Conservation (phyloP, 805 yeast species). For the Metschnikowia picachoensis region DNA sequence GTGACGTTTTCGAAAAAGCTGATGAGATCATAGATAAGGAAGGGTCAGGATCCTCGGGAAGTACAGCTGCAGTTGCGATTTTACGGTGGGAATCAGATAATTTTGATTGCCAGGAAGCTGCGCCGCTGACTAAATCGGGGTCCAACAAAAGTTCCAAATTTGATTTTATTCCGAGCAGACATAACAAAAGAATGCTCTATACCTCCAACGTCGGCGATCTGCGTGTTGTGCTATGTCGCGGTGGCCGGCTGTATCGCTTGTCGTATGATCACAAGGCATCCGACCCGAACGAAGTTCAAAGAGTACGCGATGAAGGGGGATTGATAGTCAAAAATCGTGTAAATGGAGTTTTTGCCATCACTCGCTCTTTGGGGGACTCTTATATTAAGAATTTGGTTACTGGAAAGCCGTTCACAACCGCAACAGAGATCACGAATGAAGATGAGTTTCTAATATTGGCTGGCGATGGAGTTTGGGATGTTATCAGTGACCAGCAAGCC, state of each 20-base stretch:
- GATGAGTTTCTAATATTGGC: constrained; percentile 87
- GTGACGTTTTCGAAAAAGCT: constrained; percentile 67
- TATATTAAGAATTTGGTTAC: constrained; percentile 86
- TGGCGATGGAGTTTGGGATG: constrained; percentile 98
- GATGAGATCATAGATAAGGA: constrained; percentile 63
- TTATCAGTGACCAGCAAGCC: constrained; percentile 78
- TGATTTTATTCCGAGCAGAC: constrained; percentile 45
- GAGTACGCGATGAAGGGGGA: constrained; percentile 81
- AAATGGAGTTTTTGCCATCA: constrained; percentile 92
- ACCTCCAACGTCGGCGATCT: constrained; percentile 97
- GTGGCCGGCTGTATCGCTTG: constrained; percentile 70
- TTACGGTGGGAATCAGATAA: constrained; percentile 68
- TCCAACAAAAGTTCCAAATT: constrained; percentile 19
- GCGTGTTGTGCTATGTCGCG: constrained; percentile 72
- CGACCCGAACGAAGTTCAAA: constrained; percentile 68
- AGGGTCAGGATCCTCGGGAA: constrained; percentile 74
- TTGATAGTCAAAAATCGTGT: constrained; percentile 85
- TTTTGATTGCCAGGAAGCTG: background rate
- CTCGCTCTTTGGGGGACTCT: constrained; percentile 90
- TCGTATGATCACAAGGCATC: constrained; percentile 94
- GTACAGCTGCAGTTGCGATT: constrained; percentile 94
- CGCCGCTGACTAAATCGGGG: background rate
- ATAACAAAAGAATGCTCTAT: constrained; percentile 71
- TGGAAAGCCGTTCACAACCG: constrained; percentile 89
- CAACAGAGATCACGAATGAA: constrained; percentile 60